A percentile compares a stretch with the other conserved stretches of the same genome.
phyloP scores from a whole-genome alignment of 352 stramenopile genomes.

The Saprolegnia parasitica region DNA sequence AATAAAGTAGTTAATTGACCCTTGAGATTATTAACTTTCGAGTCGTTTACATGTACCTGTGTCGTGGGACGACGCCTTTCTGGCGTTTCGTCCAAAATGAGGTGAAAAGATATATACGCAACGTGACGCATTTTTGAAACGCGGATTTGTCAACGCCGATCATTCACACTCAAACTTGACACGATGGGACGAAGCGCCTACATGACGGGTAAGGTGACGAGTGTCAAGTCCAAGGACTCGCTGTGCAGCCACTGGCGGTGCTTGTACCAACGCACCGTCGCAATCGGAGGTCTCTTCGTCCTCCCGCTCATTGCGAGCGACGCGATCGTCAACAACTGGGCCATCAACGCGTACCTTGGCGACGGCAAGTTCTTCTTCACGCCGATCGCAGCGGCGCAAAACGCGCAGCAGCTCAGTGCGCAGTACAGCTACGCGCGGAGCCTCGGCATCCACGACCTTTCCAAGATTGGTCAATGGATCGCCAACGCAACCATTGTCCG shows the following conservation, averaged over 20 bases:
- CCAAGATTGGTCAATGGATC: constrained; percentile 28
- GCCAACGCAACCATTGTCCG: constrained; percentile 10
- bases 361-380: constrained; percentile 14
- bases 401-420: background rate
- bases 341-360: constrained; percentile 16
- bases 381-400: background rate
- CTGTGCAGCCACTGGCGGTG: background rate
- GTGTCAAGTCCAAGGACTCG: background rate
- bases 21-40: too few species aligned
- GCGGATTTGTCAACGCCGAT: too few species aligned
- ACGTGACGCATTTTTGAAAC: too few species aligned
- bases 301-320: constrained; percentile 1
- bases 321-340: constrained; percentile 17
- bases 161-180: too few species aligned
- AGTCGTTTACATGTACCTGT: too few species aligned
- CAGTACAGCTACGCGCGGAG: constrained; percentile 7
- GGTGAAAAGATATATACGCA: too few species aligned
- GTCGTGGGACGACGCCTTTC: too few species aligned
- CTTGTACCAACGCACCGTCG: background rate
- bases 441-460: constrained; percentile 5
- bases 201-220: too few species aligned
- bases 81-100: too few species aligned
- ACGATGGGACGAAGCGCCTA: too few species aligned
- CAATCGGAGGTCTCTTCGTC: background rate
- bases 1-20: too few species aligned